These are phyloP conservation scores for Lecanicillium sp. DNA, from an alignment of 2,329 filamentous ascomycete species.

Conservation along the genomic window DNA sequence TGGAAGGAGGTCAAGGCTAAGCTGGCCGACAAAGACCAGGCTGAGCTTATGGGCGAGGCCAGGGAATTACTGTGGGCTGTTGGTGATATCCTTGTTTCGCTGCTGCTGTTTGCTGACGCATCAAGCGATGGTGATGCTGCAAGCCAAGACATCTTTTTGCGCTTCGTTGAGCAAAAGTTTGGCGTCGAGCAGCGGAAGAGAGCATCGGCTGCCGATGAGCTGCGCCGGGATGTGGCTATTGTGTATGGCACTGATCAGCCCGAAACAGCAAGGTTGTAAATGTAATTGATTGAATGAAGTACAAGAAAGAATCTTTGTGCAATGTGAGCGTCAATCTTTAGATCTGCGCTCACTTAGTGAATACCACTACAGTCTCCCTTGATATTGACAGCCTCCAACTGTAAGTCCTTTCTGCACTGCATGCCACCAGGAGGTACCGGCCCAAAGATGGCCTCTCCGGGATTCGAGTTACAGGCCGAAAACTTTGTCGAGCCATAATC, in stretches of 20 bases:
- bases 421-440: neutral
- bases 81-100: constrained; percentile 34
- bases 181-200: constrained; percentile 12
- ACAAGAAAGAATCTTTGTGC: no score
- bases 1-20: constrained; percentile 32
- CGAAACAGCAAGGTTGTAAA: neutral
- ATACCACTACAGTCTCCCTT: no score
- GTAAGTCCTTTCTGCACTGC: neutral
- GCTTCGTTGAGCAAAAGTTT: constrained; percentile 27
- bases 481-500: constrained; percentile 1
- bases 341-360: no score
- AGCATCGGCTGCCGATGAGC: constrained; percentile 15
- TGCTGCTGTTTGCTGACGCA: constrained; percentile 34
- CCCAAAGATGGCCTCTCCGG: constrained; percentile 2
- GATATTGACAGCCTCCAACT: no score
- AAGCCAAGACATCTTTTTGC: constrained; percentile 28
- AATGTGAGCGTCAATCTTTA: no score
- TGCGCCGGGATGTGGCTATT: constrained; percentile 23
- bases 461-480: neutral
- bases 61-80: constrained; percentile 34
- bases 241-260: constrained; percentile 24
- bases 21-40: constrained; percentile 25
- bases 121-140: constrained; percentile 25
- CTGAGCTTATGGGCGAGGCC: constrained; percentile 35
- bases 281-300: no score